Base-by-base conservation (phyloP, 2,329 filamentous ascomycete species). In the Cytospora mali region DNA sequence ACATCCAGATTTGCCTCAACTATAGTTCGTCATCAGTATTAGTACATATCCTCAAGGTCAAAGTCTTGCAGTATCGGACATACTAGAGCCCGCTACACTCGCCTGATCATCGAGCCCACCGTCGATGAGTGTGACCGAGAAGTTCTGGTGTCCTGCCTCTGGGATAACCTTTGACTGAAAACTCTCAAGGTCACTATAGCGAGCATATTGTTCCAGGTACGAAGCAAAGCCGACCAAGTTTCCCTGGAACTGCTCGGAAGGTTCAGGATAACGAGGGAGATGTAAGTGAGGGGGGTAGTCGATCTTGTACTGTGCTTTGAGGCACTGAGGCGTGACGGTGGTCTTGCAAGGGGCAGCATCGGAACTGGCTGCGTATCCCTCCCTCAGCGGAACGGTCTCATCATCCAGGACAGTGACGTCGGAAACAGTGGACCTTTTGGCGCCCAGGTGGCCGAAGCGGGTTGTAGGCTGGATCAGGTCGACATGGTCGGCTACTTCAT, bases 391-490 rank as follows among this genome's bases (percentile, higher is more conserved):
- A 3, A 58, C 55, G 21, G 60, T 55, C 31, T 67, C 61, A 7
- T 65, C 66, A 27, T 68, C 68, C 14, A 76, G 55, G 35, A 70
- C 68, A 53, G 73, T 67, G 55, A 74, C 67, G 14, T 76, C 71
- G 61, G 73, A 81, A 60, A 82, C 71, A 6, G 73, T 73, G 28
- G 71, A 77, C 51, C 68, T 70, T 62, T 83, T 79, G 2, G 80
- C 68, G 31, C 71, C 72, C 25, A 83, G 76, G 61, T 80, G 75
- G 21, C 83, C 83, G 63, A 89, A 90, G 46, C 83, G 79, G 4
- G 84, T 89, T 0, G 87, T 89, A 1, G 87, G 87, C 71, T 89
- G 85, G 55, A 90, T 84, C 70, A 88, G 79, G 62, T 84, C 82
- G 62, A 90, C 79, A 68, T 85, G 78, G 50, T 76, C 69, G 58